Percentiles rank a stretch among this genome's conserved stretches.
Conservation (phyloP, 2,329 filamentous ascomycete species). For the Fusarium sp. region DNA sequence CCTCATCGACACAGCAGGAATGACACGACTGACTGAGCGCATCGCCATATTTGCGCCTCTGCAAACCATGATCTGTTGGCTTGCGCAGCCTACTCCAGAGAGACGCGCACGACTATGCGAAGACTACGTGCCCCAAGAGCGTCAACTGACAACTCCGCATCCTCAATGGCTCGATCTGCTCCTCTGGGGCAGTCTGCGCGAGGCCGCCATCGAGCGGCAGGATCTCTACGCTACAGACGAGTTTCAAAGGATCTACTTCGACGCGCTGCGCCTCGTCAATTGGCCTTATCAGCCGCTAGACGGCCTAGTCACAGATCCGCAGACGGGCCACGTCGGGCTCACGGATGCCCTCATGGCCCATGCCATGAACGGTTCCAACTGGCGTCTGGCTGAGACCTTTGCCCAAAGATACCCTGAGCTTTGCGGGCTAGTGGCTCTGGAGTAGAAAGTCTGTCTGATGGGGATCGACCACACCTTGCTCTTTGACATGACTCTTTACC, state of each 20-base stretch:
- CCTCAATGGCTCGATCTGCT: conserved; percentile 47
- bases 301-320: conserved; percentile 29
- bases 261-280: conserved; percentile 47
- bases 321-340: conserved; percentile 35
- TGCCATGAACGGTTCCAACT: conserved; percentile 32
- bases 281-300: conserved; percentile 44
- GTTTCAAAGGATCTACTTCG: conserved; percentile 48
- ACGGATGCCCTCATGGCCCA: conserved; percentile 29
- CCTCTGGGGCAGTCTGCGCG: conserved; percentile 48
- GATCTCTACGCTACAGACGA: conserved; percentile 50
- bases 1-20: conserved; percentile 43
- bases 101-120: conserved; percentile 37
- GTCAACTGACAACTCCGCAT: conserved; percentile 43
- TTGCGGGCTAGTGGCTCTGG: conserved; percentile 20
- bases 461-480: background rate
- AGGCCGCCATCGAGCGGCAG: conserved; percentile 48
- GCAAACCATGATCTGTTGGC: conserved; percentile 44
- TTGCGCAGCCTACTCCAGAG: conserved; percentile 46
- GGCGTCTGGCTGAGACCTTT: conserved; percentile 24
- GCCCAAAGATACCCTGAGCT: conserved; percentile 33
- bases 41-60: conserved; percentile 47
- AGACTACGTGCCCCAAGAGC: conserved; percentile 40
- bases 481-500: background rate
- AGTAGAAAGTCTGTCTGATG: conserved; percentile 10
- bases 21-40: conserved; percentile 45